These are phyloP conservation scores for Aspergillus intermedius DNA, from an alignment of 2,329 filamentous ascomycete genomes.

Conservation along the genomic window DNA sequence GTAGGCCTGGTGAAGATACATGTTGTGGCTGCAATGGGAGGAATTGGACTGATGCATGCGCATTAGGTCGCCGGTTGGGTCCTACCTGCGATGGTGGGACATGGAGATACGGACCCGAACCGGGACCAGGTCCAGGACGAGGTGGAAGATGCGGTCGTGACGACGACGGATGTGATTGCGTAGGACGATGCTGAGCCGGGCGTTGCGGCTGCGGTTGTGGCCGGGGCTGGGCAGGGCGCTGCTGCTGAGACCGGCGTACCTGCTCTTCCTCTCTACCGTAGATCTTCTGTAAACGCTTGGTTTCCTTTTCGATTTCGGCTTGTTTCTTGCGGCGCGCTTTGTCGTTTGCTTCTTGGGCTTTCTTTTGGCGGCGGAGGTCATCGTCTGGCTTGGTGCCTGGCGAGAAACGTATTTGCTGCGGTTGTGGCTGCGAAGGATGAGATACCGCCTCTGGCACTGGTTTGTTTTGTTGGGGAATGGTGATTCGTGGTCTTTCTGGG, in stretches of 20 bases:
- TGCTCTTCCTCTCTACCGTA: constrained; percentile 46
- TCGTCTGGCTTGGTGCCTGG: constrained; percentile 1
- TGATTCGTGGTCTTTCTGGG: background rate
- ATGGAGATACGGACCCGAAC: constrained; percentile 13
- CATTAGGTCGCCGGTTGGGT: background rate
- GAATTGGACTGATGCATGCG: constrained; percentile 15
- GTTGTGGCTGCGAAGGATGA: constrained; percentile 15
- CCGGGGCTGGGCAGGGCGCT: background rate
- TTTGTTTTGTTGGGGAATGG: background rate
- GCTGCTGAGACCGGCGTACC: constrained; percentile 13
- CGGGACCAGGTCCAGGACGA: constrained; percentile 8
- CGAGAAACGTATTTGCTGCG: constrained; percentile 5
- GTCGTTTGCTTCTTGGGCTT: constrained; percentile 49
- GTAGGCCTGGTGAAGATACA: constrained; percentile 7
- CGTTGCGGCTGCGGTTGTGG: constrained; percentile 12
- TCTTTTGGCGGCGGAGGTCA: constrained; percentile 21
- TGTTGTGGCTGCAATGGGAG: constrained; percentile 6
- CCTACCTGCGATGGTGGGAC: constrained; percentile 7
- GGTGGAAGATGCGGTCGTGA: constrained; percentile 8
- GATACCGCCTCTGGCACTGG: constrained; percentile 16
- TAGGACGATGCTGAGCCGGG: constrained; percentile 6
- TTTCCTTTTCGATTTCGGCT: constrained; percentile 66
- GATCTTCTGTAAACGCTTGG: constrained; percentile 58
- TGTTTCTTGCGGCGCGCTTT: constrained; percentile 46
- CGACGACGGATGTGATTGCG: constrained; percentile 1